Conservation (phyloP, 1,139 yeast genomes). For the Geotrichum fermentans region DNA sequence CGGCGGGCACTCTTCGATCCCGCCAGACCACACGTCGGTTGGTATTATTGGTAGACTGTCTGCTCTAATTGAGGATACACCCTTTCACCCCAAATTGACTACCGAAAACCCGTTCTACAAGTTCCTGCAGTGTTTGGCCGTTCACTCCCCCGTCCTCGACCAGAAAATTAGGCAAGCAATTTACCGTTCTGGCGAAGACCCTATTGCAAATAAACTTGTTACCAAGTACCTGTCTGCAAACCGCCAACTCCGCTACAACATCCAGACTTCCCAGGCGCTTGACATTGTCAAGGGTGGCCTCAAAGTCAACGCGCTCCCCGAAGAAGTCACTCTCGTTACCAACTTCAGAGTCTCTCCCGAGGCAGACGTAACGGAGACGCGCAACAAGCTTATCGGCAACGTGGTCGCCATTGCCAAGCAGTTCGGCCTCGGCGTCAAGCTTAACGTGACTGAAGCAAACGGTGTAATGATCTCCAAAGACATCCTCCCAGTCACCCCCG, state of each 20-base stretch:
- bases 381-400: conserved; percentile 39
- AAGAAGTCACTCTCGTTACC: conserved; percentile 48
- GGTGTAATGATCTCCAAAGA: conserved; percentile 15
- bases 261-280: conserved; percentile 58
- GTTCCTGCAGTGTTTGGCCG: conserved; percentile 48
- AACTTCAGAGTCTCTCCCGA: conserved; percentile 55
- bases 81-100: conserved; percentile 45
- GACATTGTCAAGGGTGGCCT: conserved; percentile 60
- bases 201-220: conserved; percentile 18
- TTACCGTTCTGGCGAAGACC: conserved; percentile 15
- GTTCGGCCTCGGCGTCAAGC: conserved; percentile 44
- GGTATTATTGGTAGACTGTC: conserved; percentile 60
- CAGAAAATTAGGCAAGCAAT: conserved; percentile 22
- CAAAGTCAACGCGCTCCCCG: conserved; percentile 66
- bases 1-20: conserved; percentile 74
- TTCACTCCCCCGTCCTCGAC: conserved; percentile 34
- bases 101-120: conserved; percentile 47
- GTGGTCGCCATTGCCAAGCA: conserved; percentile 42
- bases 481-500: conserved; percentile 11
- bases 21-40: conserved; percentile 68
- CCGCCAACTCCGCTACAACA: conserved; percentile 39
- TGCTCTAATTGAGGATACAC: conserved; percentile 46
- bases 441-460: conserved; percentile 28
- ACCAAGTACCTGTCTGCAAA: conserved; percentile 14
- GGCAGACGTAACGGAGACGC: conserved; percentile 41